Conservation (phyloP, 2,329 filamentous ascomycete genomes). For the Cladophialophora bantiana region DNA sequence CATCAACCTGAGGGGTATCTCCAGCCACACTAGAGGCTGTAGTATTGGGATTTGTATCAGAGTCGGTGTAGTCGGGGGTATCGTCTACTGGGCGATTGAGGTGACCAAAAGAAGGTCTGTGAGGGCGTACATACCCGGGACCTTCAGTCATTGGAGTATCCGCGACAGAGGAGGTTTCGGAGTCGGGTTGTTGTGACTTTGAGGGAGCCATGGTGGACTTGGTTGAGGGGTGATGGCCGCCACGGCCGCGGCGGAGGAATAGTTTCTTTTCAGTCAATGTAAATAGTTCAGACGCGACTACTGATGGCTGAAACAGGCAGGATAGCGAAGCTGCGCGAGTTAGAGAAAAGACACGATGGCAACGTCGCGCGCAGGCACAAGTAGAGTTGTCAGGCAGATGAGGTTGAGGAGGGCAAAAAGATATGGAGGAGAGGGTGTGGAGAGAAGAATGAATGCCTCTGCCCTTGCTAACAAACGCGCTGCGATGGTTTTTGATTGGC, state of each 20-base stretch:
- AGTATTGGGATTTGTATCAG: constrained; percentile 70
- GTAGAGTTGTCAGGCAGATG: constrained; percentile 11
- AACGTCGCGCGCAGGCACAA: constrained; percentile 11
- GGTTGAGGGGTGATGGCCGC: constrained; percentile 27
- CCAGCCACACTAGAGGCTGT: constrained; percentile 85
- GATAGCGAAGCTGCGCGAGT: background rate
- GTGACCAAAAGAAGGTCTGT: constrained; percentile 40
- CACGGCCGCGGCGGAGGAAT: constrained; percentile 29
- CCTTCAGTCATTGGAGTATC: constrained; percentile 58
- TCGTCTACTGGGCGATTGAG: constrained; percentile 58
- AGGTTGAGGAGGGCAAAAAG: constrained; percentile 22
- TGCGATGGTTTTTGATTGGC: constrained; percentile 16
- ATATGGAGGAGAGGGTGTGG: constrained; percentile 16
- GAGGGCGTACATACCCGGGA: constrained; percentile 34
- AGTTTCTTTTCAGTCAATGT: constrained; percentile 18
- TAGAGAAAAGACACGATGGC: constrained; percentile 8
- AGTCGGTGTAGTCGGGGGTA: constrained; percentile 71
- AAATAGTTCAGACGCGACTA: constrained; percentile 32
- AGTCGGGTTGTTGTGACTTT: constrained; percentile 44
- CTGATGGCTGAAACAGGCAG: background rate
- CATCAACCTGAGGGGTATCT: constrained; percentile 71
- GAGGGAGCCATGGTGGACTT: constrained; percentile 51
- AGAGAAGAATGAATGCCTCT: constrained; percentile 14
- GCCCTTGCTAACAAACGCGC: constrained; percentile 13
- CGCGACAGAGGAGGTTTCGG: constrained; percentile 52